Conservation (phyloP, 225 moss, liverwort and hornwort species). For the Physcomitrium patens region DNA sequence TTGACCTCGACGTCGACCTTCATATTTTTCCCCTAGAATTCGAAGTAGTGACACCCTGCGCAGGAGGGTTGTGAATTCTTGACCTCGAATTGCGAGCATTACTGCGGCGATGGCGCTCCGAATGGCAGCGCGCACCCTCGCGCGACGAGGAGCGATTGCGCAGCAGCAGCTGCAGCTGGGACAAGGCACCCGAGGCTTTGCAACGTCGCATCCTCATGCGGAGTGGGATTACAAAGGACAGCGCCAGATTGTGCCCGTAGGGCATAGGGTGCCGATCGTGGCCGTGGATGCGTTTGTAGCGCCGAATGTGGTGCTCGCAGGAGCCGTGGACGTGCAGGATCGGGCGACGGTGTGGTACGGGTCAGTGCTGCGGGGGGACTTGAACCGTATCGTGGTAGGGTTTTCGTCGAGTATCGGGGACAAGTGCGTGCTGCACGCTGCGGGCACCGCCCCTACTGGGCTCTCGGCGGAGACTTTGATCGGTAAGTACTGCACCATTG, state of each 20-base stretch:
- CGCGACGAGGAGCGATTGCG: conserved; percentile 15
- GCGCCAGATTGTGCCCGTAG: conserved; percentile 71
- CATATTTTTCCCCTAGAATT: too few species aligned
- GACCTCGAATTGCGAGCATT: too few species aligned
- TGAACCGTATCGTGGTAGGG: conserved; percentile 88
- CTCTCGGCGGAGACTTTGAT: conserved; percentile 80
- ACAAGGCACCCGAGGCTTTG: conserved; percentile 22
- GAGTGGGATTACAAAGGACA: conserved; percentile 90
- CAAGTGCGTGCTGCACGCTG: conserved; percentile 89
- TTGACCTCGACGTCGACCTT: too few species aligned
- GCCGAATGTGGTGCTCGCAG: conserved; percentile 80
- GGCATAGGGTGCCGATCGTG: conserved; percentile 63
- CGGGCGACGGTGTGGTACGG: conserved; percentile 90
- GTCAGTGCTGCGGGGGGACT: conserved; percentile 81
- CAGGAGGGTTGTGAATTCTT: too few species aligned
- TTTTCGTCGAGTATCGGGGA: conserved; percentile 83
- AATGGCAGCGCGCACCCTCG: conserved; percentile 30
- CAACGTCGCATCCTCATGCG: conserved; percentile 30
- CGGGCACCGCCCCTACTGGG: conserved; percentile 70
- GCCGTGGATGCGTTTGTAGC: conserved; percentile 91
- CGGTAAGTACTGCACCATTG: conserved; percentile 85
- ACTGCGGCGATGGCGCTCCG: conserved; percentile 57
- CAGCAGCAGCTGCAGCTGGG: neutral
- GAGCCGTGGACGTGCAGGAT: conserved; percentile 86
- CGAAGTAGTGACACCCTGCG: too few species aligned